A percentile compares a stretch with the other conserved stretches of the same genome.
Conservation (phyloP, 164 flowering plant genomes). For the Vitis cinerea region DNA sequence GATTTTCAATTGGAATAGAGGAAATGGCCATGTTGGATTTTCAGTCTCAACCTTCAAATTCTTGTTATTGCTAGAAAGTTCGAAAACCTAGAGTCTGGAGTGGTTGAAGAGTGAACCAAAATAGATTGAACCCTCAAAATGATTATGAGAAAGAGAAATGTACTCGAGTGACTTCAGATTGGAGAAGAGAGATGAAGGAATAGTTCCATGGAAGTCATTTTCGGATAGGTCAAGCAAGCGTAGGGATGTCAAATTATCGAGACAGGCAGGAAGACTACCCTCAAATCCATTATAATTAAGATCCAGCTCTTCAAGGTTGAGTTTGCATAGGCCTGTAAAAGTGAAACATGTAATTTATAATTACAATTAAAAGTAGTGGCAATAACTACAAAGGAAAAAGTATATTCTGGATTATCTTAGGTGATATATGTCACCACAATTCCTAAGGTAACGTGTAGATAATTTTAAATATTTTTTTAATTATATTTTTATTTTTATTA, state of each 20-base stretch:
- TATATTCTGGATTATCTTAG: no score
- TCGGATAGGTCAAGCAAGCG: background rate
- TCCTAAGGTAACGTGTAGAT: no score
- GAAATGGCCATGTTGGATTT: no score
- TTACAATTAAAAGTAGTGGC: no score
- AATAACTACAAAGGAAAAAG: no score
- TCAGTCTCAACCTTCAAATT: no score
- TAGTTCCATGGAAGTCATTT: background rate
- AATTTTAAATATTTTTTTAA: no score
- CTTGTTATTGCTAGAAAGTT: background rate
- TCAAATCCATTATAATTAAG: background rate
- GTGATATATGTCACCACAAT: no score
- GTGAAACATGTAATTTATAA: background rate
- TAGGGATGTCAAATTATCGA: conserved; percentile 6
- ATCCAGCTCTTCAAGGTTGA: background rate
- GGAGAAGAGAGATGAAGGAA: background rate
- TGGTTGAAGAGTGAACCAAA: background rate
- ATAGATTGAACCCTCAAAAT: background rate
- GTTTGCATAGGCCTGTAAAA: conserved; percentile 3
- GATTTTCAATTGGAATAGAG: no score
- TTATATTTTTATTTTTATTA: no score
- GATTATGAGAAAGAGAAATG: background rate
- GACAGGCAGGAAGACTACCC: background rate
- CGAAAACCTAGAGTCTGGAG: conserved; percentile 1
- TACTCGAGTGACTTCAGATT: background rate